phyloP scores from a whole-genome alignment of 495 filamentous ascomycete species.

The Trichoderma parareesei region DNA sequence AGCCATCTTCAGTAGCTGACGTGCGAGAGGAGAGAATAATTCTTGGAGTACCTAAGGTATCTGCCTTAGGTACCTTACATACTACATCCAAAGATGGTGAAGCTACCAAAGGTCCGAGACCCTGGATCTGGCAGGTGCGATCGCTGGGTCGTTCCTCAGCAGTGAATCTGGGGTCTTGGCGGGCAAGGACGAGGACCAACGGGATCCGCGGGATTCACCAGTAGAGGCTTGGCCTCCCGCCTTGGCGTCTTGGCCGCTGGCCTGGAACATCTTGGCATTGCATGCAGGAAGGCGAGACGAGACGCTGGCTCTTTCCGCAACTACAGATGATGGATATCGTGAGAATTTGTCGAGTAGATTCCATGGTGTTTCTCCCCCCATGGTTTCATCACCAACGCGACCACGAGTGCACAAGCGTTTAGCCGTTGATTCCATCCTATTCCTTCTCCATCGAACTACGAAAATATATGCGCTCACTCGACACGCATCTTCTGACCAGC shows the following conservation, averaged over 20 bases:
- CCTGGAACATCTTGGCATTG: background rate
- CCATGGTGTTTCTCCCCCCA: too few species aligned
- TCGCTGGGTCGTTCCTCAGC: background rate
- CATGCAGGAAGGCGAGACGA: background rate
- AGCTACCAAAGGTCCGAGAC: background rate
- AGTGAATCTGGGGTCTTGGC: background rate
- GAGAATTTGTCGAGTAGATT: background rate
- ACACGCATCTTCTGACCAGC: too few species aligned
- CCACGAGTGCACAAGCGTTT: background rate
- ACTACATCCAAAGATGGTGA: too few species aligned
- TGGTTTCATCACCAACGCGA: background rate
- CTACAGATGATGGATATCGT: background rate
- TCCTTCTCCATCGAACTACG: background rate
- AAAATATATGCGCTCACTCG: too few species aligned
- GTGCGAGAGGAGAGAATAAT: too few species aligned
- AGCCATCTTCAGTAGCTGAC: too few species aligned
- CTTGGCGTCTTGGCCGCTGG: constrained; percentile 1
- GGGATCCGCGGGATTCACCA: background rate
- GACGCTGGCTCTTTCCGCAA: background rate
- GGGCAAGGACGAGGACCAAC: background rate
- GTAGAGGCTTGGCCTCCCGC: background rate
- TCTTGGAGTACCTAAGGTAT: too few species aligned
- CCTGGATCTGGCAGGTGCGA: background rate
- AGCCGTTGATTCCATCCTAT: background rate
- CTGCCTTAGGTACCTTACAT: too few species aligned